Evolutionary conservation across 331 rosid species (phyloP).

Genomic region (Dryas integrifolia): DNA sequence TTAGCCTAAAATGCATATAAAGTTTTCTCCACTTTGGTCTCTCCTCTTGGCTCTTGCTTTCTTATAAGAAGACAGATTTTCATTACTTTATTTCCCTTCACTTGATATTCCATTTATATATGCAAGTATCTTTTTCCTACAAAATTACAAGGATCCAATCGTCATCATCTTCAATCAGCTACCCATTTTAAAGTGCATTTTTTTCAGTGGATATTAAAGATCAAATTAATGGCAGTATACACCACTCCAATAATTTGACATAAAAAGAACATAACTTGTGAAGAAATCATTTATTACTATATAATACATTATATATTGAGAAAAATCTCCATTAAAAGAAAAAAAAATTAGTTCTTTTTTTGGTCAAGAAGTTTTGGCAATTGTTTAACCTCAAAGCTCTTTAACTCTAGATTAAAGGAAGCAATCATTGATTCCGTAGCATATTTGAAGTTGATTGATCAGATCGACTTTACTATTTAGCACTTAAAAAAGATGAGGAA

Average conservation of each 20-base stretch:
- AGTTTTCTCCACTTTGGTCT: constrained; percentile 7
- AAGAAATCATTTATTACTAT: neutral
- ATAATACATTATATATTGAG: neutral
- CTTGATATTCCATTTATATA: neutral
- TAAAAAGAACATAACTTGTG: neutral
- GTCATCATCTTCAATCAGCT: constrained; percentile 2
- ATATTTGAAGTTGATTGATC: neutral
- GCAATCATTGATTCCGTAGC: neutral
- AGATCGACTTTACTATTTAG: constrained; percentile 2
- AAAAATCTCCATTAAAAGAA: neutral
- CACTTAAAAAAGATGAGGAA: neutral
- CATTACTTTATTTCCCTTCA: constrained; percentile 19
- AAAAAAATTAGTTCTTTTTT: neutral
- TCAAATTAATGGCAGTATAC: neutral
- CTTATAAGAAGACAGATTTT: constrained; percentile 26
- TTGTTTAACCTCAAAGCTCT: neutral
- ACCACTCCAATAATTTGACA: constrained; percentile 12
- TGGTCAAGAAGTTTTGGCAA: neutral
- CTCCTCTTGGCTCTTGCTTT: constrained; percentile 13
- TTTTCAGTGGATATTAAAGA: constrained; percentile 11
- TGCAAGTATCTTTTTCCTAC: neutral
- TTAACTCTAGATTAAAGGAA: neutral
- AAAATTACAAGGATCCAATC: neutral
- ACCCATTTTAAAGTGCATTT: constrained; percentile 10
- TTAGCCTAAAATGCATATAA: constrained; percentile 8